Base-by-base conservation (phyloP, 257 asterid species). In the Anisodus tanguticus region DNA sequence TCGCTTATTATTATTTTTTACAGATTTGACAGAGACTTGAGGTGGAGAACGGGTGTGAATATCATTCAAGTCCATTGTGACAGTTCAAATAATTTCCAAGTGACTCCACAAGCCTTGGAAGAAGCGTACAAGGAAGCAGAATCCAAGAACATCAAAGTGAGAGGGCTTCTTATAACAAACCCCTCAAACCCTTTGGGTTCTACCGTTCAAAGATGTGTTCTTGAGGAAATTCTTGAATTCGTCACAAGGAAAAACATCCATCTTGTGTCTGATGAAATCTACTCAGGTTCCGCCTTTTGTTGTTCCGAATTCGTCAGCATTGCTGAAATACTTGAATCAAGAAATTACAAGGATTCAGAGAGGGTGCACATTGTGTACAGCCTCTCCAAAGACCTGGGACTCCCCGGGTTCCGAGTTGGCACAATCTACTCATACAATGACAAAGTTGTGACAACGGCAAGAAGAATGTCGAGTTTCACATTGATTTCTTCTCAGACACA, bases 101-200 rank as follows among this genome's bases (percentile, higher is more conserved):
- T 90, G 5, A 90, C 91, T 0, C 19, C 3, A 9, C 55, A 79
- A 43, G 90, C 92, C 12, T 54, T 90, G 19, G 91, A 90, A 82
- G 86, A 86, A 41, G 91, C 92, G 31, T 88, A 88, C 66, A 41
- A 82, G 13, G 86, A 85, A 2, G 92, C 92, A n/a, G 54, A 80
- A 85, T 31, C 87, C 83, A 84, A 37, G 66, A 85, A 87, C 86
- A 79, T 90, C 31, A 88, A 80, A 84, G 89, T 90, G 4, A 87
- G 83, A 84, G 92, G 91, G 0, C 41, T 90, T 3, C 90, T 90
- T 1, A 84, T 88, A n/a, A 90, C 92, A 11, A 90, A 90, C 64
- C 92, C 91, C 7, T 90, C 92, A 12, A 90, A 90, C 22, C 91
- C 92, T 41, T 57, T 90, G 7, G 92, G 92, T 1, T 86, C 90